These are phyloP conservation scores for Ganoderma boninense DNA, from an alignment of 1,284 basidiomycete genomes.

Conservation along the genomic window DNA sequence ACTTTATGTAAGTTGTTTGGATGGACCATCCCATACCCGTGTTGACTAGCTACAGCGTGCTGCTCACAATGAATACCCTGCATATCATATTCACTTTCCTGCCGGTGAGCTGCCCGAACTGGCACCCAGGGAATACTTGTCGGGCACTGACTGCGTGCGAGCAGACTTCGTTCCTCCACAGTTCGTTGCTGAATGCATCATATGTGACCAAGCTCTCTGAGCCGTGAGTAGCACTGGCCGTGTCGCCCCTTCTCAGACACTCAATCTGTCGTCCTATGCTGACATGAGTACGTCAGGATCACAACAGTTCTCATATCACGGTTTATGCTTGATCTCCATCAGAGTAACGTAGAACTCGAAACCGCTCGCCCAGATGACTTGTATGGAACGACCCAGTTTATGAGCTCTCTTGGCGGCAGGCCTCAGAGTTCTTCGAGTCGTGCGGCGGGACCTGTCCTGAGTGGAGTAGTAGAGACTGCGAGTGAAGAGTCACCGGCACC, in stretches of 20 bases:
- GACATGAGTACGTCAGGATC: background rate
- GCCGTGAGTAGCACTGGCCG: background rate
- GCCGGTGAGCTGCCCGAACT: background rate
- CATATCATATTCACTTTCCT: background rate
- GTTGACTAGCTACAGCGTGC: background rate
- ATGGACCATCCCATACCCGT: background rate
- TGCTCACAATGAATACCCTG: background rate
- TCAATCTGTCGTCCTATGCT: too few relatives aligned
- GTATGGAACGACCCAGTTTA: background rate
- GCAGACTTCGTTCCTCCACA: background rate
- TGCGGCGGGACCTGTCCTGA: too few relatives aligned
- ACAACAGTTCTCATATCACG: conserved; percentile 4
- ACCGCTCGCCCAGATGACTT: background rate
- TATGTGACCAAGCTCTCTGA: background rate
- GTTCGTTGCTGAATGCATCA: background rate
- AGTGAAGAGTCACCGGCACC: too few relatives aligned
- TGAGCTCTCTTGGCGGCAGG: background rate
- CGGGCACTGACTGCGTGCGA: background rate
- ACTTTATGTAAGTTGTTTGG: background rate
- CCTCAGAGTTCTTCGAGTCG: too few relatives aligned
- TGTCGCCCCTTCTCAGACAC: background rate
- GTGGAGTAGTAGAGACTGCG: too few relatives aligned
- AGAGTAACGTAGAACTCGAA: background rate
- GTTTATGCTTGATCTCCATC: background rate
- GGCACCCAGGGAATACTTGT: too few relatives aligned